A percentile compares a stretch with the other conserved stretches of the same genome.
These are phyloP conservation scores for Leptodontidium sp. DNA, from an alignment of 2,329 filamentous ascomycete species.

Conservation along the genomic window DNA sequence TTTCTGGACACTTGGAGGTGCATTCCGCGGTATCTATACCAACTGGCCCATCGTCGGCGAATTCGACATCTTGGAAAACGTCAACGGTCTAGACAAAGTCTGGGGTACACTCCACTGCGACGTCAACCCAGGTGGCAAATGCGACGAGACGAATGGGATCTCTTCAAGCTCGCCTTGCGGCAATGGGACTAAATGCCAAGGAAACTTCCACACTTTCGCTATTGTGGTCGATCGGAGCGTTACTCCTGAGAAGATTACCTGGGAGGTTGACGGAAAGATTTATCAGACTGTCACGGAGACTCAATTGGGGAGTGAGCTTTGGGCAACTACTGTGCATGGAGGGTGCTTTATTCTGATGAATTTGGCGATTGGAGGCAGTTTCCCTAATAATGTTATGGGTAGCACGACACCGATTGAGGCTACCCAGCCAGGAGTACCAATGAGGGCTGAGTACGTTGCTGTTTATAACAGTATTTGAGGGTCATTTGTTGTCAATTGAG, in stretches of 20 bases:
- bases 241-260: neutral
- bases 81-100: constrained; percentile 1
- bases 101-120: constrained; percentile 2
- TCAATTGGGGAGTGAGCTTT: neutral
- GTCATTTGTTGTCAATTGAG: too few species aligned
- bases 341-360: neutral
- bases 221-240: neutral
- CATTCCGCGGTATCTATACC: neutral
- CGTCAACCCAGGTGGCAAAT: neutral
- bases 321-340: neutral
- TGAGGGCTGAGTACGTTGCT: constrained; percentile 9
- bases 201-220: constrained; percentile 3
- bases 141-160: neutral
- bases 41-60: constrained; percentile 7
- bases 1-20: constrained; percentile 6
- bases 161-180: neutral
- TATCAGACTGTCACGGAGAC: neutral
- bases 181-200: neutral
- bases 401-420: neutral
- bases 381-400: neutral
- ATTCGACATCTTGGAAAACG: constrained; percentile 6
- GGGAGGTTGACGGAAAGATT: neutral
- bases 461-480: constrained; percentile 4
- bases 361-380: constrained; percentile 4
- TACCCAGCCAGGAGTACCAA: neutral